Percentiles rank a stretch among this genome's conserved stretches.
These are phyloP conservation scores for Fusarium verticillioides DNA, from an alignment of 2,329 filamentous ascomycete genomes.

Conservation along the genomic window DNA sequence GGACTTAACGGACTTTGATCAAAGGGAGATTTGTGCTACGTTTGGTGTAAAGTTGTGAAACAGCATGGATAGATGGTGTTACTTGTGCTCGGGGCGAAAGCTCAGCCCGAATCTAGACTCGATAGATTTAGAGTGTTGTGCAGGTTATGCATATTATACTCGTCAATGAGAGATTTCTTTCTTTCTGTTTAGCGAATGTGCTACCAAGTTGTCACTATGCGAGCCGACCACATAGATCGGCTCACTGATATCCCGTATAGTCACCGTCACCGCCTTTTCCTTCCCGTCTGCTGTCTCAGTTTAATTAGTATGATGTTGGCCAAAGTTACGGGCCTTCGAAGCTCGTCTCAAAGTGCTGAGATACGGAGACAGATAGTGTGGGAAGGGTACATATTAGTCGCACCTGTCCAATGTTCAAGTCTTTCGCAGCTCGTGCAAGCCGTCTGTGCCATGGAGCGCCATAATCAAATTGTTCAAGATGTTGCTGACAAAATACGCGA, in stretches of 20 bases:
- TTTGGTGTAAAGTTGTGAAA: background rate
- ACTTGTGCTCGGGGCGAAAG: too few relatives aligned
- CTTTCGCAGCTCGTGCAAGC: accelerated
- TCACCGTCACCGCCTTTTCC: background rate
- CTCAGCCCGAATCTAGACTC: background rate
- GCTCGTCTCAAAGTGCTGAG: background rate
- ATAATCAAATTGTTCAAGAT: constrained; percentile 56
- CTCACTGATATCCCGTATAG: background rate
- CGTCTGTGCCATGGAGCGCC: constrained; percentile 55
- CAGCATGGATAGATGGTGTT: background rate
- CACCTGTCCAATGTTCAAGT: accelerated
- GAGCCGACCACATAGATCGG: accelerated
- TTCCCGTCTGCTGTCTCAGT: background rate
- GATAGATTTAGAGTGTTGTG: background rate
- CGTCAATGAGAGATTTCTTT: accelerated
- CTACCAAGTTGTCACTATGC: background rate
- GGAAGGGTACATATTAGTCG: background rate
- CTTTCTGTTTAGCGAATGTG: background rate
- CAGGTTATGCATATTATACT: background rate
- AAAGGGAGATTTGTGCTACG: too few relatives aligned
- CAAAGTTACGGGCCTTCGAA: background rate
- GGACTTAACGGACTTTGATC: accelerated
- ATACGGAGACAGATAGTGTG: accelerated
- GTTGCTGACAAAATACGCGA: constrained; percentile 57
- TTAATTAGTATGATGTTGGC: accelerated